Evolutionary conservation across 2,329 filamentous ascomycete genomes (phyloP).

Genomic region (Talaromyces sp.): DNA sequence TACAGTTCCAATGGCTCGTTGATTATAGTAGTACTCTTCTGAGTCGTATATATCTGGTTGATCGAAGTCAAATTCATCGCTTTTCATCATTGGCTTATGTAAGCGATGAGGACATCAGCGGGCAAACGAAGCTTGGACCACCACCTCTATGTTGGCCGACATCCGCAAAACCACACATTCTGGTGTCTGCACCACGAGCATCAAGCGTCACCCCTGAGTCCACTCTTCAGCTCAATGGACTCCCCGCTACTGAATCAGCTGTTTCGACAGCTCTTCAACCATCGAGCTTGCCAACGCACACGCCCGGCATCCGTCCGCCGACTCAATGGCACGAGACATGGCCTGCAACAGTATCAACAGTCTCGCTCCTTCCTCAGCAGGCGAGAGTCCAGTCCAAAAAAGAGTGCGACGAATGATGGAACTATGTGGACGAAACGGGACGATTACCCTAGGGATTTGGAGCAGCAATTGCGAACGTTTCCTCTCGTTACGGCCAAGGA

Average conservation of each 20-base stretch:
- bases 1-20: not conserved
- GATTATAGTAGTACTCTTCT: too few relatives aligned
- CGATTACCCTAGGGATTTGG: conserved; percentile 71
- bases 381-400: conserved; percentile 35
- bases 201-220: not conserved
- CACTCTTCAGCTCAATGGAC: conserved; percentile 62
- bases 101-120: conserved; percentile 21
- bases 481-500: conserved; percentile 83
- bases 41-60: not conserved
- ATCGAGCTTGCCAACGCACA: conserved; percentile 61
- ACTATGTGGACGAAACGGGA: conserved; percentile 85
- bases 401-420: conserved; percentile 52
- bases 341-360: conserved; percentile 31
- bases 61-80: not conserved
- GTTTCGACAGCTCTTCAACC: conserved; percentile 81
- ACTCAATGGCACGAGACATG: conserved; percentile 15
- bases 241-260: conserved; percentile 73
- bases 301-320: conserved; percentile 12
- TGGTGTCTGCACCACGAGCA: not conserved
- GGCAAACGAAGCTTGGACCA: conserved; percentile 42
- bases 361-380: conserved; percentile 39
- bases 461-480: conserved; percentile 75
- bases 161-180: not conserved
- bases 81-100: conserved; percentile 18
- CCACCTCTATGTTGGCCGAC: conserved; percentile 18